Conservation (phyloP, 371 early-diverging fungal genomes). For the Entomophthora muscae region DNA sequence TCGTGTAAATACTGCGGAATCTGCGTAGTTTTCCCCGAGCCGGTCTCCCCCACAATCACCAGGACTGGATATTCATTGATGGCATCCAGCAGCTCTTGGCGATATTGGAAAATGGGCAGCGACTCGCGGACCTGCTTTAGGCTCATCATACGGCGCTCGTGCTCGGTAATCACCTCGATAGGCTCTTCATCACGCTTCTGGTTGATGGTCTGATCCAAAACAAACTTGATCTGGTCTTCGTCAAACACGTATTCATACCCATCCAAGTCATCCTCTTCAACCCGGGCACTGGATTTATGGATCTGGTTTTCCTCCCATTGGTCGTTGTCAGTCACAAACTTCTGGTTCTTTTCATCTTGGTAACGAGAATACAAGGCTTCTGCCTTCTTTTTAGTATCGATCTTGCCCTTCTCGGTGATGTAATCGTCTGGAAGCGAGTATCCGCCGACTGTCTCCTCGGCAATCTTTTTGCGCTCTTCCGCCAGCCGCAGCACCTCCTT, state of each 20-base stretch:
- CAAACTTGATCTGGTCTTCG: constrained; percentile 83
- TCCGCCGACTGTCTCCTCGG: constrained; percentile 53
- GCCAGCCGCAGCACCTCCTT: constrained; percentile 64
- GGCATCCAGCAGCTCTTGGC: constrained; percentile 62
- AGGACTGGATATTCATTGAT: constrained; percentile 72
- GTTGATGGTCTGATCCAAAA: constrained; percentile 51
- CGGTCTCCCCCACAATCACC: constrained; percentile 96
- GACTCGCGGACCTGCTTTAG: constrained; percentile 82
- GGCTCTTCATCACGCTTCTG: constrained; percentile 29
- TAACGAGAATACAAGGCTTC: constrained; percentile 73
- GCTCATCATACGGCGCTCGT: constrained; percentile 40
- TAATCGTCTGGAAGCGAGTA: constrained; percentile 87
- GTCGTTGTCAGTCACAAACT: constrained; percentile 80
- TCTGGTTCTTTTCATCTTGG: constrained; percentile 46
- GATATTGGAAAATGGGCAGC: constrained; percentile 75
- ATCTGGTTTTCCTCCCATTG: constrained; percentile 85
- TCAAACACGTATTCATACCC: constrained; percentile 93
- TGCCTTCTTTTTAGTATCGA: constrained; percentile 82
- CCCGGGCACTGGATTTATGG: constrained; percentile 33
- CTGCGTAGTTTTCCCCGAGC: constrained; percentile 98
- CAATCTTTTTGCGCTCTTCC: constrained; percentile 62
- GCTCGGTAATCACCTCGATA: constrained; percentile 26
- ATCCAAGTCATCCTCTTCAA: constrained; percentile 19
- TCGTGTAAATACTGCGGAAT: constrained; percentile 96
- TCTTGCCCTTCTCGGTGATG: constrained; percentile 70